Evolutionary conservation across 768 basidiomycete genomes (phyloP), one percentile per base, ranked within the genome.

Genomic region (Mrakia frigida): DNA sequence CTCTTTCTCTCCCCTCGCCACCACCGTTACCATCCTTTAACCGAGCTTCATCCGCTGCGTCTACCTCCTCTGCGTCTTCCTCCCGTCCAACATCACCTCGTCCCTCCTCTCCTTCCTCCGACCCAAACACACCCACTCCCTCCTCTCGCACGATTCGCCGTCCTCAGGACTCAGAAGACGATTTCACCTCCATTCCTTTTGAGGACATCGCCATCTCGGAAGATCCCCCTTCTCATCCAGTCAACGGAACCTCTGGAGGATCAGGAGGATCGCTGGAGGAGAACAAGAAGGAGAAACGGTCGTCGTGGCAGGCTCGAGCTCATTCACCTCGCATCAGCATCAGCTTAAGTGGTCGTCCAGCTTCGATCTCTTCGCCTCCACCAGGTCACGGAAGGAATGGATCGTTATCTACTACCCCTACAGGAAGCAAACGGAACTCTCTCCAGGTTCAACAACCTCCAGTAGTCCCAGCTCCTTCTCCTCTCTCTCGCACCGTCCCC

Each of bases 201-300:
- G 69, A 70, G 69, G 43, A 46, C 69, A 70, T 70, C 46, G 16
- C 25, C 46, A 70, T 70, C 28, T 50, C 69, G 7, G 69, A 70
- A 16, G 28, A 10, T 16, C 41, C 39, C 7, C 69, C 69, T 23
- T 25, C 43, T 6, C 39, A 70, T n/a, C 69, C 69, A 18, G 69
- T 70, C 28, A 50, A 46, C 50, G 69, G 69, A 10, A 53, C 39
- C 28, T 37, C 46, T 18, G 69, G 69, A 28, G 69, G 69, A 1
- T 41, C 28, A 21, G 46, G 50, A 21, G 46, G 43, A n/a, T n/a
- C 46, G 9, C 23, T 65, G 14, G 63, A 16, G 16, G 63, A 65
- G 23, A 13, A 35, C n/a, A 60, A 63, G 37, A 53, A 53, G 65
- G 23, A 39, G 35, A 67, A 68, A 23, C 65, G 65, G 25, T 39